Evolutionary conservation across 768 basidiomycete genomes (phyloP), one percentile per base, ranked within the genome.

Genomic region (Exidia glandulosa): DNA sequence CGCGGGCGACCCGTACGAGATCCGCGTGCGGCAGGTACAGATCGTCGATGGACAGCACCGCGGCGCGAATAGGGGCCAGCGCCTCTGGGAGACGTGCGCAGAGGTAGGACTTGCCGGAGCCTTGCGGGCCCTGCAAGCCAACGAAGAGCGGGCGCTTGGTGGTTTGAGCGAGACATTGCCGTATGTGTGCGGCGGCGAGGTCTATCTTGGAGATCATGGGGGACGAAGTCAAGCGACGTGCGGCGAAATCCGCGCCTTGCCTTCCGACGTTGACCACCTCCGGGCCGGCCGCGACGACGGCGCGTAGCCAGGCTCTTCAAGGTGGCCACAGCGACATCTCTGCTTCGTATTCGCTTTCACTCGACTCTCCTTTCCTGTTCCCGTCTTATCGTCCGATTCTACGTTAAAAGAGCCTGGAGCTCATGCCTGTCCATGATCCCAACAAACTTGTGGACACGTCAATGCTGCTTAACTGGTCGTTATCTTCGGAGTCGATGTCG

Each of bases 61-160:
- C 83, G 34, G 85, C 79, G 19, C 76, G 77, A 13, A 89, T 77
- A 3, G 73, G 68, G 60, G 81, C 70, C 2, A 79, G 69, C 64
- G 67, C 32, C 64, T 67, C 61, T 66, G 79, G 69, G 31, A 94
- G 76, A 31, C 76, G 79, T 4, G 78, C 76, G 3, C 89, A 84
- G 30, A 92, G 77, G 68, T 81, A 91, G 0, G 93, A 87, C 75
- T 98, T 98, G 33, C 94, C 94, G 57, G 88, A 89, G 12, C 94
- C 94, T 72, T 97, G 94, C 0, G 94, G 93, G 1, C 94, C 94
- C 73, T 96, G 94, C 16, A 96, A 68, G 2, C 85, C 93, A 13
- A 94, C 83, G 62, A 96, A 87, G 16, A 96, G 75, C 2, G 94
- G 93, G 27, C 70, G 69, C 12, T n/a, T 30, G 31, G 56, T 4